Evolutionary conservation across 495 filamentous ascomycete genomes (phyloP).

Genomic region (Articulospora tetracladia): DNA sequence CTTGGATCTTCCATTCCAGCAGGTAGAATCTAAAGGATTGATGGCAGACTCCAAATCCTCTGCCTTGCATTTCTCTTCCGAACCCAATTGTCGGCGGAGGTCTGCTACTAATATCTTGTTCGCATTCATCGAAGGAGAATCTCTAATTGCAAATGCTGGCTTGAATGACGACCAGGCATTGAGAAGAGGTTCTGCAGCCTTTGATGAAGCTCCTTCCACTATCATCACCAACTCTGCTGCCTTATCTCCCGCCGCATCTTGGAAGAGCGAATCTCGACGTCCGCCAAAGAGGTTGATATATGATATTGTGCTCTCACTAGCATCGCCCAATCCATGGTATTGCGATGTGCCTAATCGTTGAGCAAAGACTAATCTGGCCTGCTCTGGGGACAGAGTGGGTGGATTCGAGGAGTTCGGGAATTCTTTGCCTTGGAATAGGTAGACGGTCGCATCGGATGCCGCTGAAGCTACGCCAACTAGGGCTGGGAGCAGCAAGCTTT

Average conservation of each 20-base stretch:
- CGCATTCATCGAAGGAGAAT: conserved; percentile 34
- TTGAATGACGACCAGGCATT: conserved; percentile 23
- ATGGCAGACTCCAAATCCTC: conserved; percentile 31
- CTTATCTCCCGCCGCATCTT: conserved; percentile 25
- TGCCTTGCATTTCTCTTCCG: conserved; percentile 30
- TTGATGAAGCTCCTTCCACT: conserved; percentile 40
- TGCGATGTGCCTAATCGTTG: conserved; percentile 33
- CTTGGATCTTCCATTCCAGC: conserved; percentile 42
- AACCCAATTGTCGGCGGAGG: conserved; percentile 27
- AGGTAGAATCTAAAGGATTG: conserved; percentile 37
- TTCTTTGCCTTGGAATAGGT: conserved; percentile 21
- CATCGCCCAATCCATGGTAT: conserved; percentile 24
- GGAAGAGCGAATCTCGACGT: conserved; percentile 32
- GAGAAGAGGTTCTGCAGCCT: conserved; percentile 29
- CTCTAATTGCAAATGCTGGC: conserved; percentile 39
- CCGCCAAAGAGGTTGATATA: conserved; percentile 28
- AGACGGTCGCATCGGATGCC: conserved; percentile 19
- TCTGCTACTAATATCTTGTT: conserved; percentile 31
- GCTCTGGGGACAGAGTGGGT: conserved; percentile 33
- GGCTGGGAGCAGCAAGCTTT: conserved; percentile 34
- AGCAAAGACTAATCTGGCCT: conserved; percentile 35
- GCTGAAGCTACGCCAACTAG: conserved; percentile 32
- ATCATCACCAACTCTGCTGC: conserved; percentile 45
- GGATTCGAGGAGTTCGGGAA: conserved; percentile 24
- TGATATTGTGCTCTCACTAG: conserved; percentile 19